phyloP scores from a whole-genome alignment of 768 basidiomycete species.

The Mrakia blollopis region DNA sequence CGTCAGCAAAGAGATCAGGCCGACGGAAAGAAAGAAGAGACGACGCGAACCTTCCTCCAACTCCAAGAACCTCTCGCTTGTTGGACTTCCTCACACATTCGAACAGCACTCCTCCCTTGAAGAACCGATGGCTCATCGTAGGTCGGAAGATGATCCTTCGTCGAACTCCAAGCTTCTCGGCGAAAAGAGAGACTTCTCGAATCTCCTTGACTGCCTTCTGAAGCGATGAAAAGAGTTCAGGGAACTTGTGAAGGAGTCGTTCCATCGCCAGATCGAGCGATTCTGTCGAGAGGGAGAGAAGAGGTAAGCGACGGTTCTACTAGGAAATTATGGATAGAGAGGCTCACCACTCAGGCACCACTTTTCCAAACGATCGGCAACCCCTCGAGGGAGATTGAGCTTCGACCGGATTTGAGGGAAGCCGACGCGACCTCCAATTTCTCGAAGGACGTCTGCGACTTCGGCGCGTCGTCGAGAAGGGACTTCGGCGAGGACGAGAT shows the following conservation, averaged over 20 bases:
- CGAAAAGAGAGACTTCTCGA: slow-evolving; percentile 58
- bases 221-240: slow-evolving; percentile 26
- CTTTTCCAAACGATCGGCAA: slow-evolving; percentile 73
- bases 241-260: slow-evolving; percentile 31
- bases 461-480: slow-evolving; percentile 55
- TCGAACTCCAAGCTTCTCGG: slow-evolving; percentile 58
- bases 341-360: slow-evolving; percentile 36
- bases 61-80: slow-evolving; percentile 39
- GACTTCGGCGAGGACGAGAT: slow-evolving; percentile 59
- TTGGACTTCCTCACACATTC: slow-evolving; percentile 46
- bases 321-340: slow-evolving; percentile 40
- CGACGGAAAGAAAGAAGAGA: neutral
- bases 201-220: slow-evolving; percentile 52
- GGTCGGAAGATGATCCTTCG: slow-evolving; percentile 65
- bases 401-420: slow-evolving; percentile 29
- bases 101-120: slow-evolving; percentile 68
- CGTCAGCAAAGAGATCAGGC: neutral
- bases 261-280: slow-evolving; percentile 28
- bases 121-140: slow-evolving; percentile 60
- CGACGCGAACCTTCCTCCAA: slow-evolving; percentile 42
- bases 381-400: slow-evolving; percentile 53
- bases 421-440: slow-evolving; percentile 19
- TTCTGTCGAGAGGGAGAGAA: slow-evolving; percentile 9
- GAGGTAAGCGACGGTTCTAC: neutral
- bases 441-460: slow-evolving; percentile 59